Base-by-base conservation (phyloP, 1,284 basidiomycete genomes). In the Ustilago xerochloae region DNA sequence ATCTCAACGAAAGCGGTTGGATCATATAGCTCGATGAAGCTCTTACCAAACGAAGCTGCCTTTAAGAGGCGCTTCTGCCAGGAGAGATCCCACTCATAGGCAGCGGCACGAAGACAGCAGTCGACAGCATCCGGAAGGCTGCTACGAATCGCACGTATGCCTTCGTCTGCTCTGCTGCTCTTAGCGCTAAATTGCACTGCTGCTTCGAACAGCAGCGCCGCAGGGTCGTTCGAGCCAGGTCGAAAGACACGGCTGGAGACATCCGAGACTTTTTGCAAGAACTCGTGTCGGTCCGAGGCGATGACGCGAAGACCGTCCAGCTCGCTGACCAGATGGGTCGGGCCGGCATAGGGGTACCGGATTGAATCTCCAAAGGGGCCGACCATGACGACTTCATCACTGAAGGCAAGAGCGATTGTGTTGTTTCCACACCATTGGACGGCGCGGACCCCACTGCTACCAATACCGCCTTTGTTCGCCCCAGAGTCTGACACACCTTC, bases 381-480 rank as follows among this genome's bases (percentile, higher is more conserved):
- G 9, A 97, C 91, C 48, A 99, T 88, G 15, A 95, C 86, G 0
- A 91, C 91, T 46, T 91, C 86, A n/a, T 89, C 87, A 36, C 89
- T 89, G 91, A 93, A 98, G 2, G 90, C 91, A 16, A 98, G 88
- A 2, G 94, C 88, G 26, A 99, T 91, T 0, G 94, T 93, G 84
- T 99, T 94, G 82, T 94, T 94, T 6, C 95, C 95, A 81, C 95
- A 98, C 97, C 97, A 99, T 80, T 92, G 91, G 0, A 95, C 63
- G 24, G 66, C 63, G 13, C 63, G 57, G 1, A 82, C 53, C 2
- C 80, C 82, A 12, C 80, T 79, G 26, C 66, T 66, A 12, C 73
- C 77, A 8, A 81, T 62, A 3, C 75, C 77, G 16, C 73, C 79
- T 32, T 69, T 72, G 43, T 53, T 49, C 4, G 15, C 7, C 3